Evolutionary conservation across 495 filamentous ascomycete genomes (phyloP).

Genomic region (Rostrohypoxylon terebratum): DNA sequence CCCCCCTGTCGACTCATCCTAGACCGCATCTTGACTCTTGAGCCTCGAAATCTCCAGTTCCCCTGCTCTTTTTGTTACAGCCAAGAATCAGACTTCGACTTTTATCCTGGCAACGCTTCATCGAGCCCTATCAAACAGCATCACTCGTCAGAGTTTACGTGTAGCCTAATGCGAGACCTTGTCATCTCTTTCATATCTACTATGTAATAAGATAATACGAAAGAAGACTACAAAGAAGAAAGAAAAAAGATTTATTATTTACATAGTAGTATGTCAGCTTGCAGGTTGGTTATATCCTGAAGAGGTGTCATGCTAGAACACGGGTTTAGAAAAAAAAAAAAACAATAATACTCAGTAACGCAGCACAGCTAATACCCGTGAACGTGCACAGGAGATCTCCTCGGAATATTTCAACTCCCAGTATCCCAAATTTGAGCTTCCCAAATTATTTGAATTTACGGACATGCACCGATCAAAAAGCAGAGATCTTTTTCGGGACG

Average conservation of each 20-base stretch:
- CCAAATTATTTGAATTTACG: background rate
- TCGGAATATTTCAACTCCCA: background rate
- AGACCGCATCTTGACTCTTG: constrained; percentile 29
- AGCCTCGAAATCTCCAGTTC: constrained; percentile 28
- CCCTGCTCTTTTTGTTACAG: constrained; percentile 25
- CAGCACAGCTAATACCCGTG: background rate
- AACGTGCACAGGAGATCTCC: background rate
- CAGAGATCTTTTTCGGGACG: constrained; percentile 6
- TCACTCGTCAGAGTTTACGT: background rate
- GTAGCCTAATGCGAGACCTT: constrained; percentile 1
- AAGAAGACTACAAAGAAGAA: background rate
- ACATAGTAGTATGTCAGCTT: too few species aligned
- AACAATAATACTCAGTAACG: background rate
- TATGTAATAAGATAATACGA: background rate
- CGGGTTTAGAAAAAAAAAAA: too few species aligned
- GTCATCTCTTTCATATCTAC: background rate
- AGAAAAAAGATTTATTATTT: too few species aligned
- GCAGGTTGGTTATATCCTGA: background rate
- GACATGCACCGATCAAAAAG: too few species aligned
- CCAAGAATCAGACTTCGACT: constrained; percentile 19
- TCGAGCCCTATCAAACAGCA: constrained; percentile 11
- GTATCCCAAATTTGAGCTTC: background rate
- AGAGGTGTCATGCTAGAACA: too few species aligned
- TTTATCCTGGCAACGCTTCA: background rate
- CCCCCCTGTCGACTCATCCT: constrained; percentile 19